phyloP scores from a whole-genome alignment of 192 early-diverging fungal genomes.

The Linnemannia schmuckeri region DNA sequence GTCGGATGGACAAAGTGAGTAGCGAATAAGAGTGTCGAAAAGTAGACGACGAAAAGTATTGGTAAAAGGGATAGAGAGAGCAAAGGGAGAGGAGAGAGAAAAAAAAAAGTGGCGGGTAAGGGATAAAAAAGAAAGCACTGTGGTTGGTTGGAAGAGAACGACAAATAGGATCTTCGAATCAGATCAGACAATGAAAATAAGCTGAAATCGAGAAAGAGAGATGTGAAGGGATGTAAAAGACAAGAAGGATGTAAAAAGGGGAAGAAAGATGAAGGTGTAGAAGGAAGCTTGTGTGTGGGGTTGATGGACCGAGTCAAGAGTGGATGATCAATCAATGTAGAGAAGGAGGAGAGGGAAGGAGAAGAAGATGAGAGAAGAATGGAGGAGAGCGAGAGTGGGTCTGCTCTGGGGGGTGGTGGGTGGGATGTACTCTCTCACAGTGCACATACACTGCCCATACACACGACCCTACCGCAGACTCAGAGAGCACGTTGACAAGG shows the following conservation, averaged over 20 bases:
- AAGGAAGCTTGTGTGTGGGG: not conserved
- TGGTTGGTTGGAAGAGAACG: not conserved
- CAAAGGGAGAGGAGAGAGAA: not conserved
- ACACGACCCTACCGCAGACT: no score
- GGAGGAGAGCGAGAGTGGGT: not conserved
- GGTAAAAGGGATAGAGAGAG: not conserved
- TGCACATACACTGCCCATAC: no score
- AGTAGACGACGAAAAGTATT: constrained; percentile 1
- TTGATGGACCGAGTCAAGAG: not conserved
- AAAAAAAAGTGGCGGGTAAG: not conserved
- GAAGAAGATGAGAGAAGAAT: not conserved
- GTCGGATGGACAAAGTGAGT: not conserved
- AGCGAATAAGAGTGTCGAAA: constrained; percentile 10
- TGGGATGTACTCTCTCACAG: no score
- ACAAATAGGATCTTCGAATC: constrained; percentile 4
- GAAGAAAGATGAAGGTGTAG: not conserved
- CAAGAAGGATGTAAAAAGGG: not conserved
- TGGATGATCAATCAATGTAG: not conserved
- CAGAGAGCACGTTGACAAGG: no score
- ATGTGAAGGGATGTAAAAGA: not conserved
- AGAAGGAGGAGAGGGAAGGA: constrained; percentile 10
- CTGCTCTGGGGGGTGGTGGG: not conserved
- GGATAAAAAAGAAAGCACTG: not conserved
- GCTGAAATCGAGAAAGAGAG: not conserved
- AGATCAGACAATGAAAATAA: not conserved